Evolutionary conservation across 202 grass and related monocot genomes (phyloP).

Genomic region (Sporobolus alterniflorus): DNA sequence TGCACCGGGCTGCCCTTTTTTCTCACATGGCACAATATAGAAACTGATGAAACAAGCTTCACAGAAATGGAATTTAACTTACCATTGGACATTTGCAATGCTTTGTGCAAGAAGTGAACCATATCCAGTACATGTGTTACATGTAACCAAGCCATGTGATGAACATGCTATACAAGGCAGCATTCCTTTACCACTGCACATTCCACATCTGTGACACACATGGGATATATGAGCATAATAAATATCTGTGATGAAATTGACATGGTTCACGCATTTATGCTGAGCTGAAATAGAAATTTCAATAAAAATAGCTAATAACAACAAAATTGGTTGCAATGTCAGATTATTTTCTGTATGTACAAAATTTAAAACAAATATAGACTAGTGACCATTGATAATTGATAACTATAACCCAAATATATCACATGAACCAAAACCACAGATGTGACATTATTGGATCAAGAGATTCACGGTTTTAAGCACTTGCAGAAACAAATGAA

Average conservation of each 20-base stretch:
- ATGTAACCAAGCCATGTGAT: slow-evolving; percentile 74
- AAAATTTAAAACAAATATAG: slow-evolving; percentile 14
- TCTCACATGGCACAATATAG: neutral
- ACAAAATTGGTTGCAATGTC: neutral
- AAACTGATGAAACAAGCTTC: neutral
- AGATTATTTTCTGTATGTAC: neutral
- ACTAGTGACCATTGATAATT: neutral
- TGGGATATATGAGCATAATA: slow-evolving; percentile 1
- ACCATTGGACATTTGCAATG: slow-evolving; percentile 82
- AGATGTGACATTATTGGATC: neutral
- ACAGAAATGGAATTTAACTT: slow-evolving; percentile 19
- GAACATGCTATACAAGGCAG: slow-evolving; percentile 74
- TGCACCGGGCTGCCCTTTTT: slow-evolving; percentile 5
- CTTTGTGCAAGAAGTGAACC: slow-evolving; percentile 70
- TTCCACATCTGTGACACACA: slow-evolving; percentile 73
- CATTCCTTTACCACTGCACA: slow-evolving; percentile 81
- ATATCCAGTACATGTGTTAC: slow-evolving; percentile 74
- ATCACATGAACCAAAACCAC: neutral
- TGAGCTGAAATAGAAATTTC: neutral
- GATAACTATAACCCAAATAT: neutral
- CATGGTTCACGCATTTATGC: neutral
- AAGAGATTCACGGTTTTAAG: neutral
- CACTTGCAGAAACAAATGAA: slow-evolving; percentile 1
- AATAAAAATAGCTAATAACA: neutral
- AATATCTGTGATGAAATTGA: neutral